Evolutionary conservation across 1,139 yeast genomes (phyloP).

Genomic region (Nakaseomyces bracarensis): DNA sequence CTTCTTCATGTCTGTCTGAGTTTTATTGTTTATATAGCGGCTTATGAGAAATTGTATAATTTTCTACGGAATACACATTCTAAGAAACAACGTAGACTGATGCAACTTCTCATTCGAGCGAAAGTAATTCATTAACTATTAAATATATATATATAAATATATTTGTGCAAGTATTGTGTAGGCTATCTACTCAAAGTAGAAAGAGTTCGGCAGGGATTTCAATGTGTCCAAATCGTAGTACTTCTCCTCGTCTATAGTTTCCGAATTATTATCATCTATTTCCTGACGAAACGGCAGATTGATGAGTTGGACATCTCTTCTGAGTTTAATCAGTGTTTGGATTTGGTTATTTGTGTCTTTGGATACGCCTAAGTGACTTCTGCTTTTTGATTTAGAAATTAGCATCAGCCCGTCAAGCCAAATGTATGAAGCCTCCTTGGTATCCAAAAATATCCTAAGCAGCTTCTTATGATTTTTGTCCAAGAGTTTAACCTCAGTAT

Average conservation of each 20-base stretch:
- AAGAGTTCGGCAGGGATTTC: constrained; percentile 35
- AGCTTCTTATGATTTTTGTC: constrained; percentile 39
- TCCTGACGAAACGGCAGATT: constrained; percentile 36
- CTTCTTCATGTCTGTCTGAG: too few relatives aligned
- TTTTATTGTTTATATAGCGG: too few relatives aligned
- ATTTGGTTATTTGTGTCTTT: constrained; percentile 54
- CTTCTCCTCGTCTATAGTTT: constrained; percentile 34
- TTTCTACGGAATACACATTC: too few relatives aligned
- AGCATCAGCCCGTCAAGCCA: constrained; percentile 79
- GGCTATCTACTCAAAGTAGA: constrained; percentile 36
- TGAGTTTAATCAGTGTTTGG: constrained; percentile 46
- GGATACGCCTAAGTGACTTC: constrained; percentile 36
- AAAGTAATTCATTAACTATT: too few relatives aligned
- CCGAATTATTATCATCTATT: constrained; percentile 25
- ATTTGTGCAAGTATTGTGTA: too few relatives aligned
- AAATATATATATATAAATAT: too few relatives aligned
- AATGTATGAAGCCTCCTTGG: constrained; percentile 58
- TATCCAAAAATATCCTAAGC: constrained; percentile 60
- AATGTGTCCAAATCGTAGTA: constrained; percentile 40
- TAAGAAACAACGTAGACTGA: too few relatives aligned
- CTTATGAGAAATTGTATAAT: too few relatives aligned
- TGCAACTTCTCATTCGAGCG: too few relatives aligned
- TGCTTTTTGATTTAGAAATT: constrained; percentile 33
- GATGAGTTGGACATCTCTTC: constrained; percentile 59
- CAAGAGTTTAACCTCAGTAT: constrained; percentile 45